Percentiles rank a stretch among this genome's conserved stretches.
phyloP scores from a whole-genome alignment of 768 basidiomycete genomes.

The Dentipellis sp. region DNA sequence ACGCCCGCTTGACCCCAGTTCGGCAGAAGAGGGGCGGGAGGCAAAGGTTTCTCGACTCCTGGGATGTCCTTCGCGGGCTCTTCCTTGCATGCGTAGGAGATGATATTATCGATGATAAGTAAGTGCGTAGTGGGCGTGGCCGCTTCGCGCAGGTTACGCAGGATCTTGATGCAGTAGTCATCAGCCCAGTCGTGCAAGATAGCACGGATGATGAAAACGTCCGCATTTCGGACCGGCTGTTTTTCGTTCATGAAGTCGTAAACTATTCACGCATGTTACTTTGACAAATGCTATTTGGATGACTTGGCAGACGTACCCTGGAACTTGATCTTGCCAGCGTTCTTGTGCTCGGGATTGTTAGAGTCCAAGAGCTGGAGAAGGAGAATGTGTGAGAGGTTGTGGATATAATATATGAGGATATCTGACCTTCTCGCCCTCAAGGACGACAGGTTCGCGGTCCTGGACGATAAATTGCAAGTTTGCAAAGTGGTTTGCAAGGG shows the following conservation, averaged over 20 bases:
- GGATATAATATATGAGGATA: no score
- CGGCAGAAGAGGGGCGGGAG: no score
- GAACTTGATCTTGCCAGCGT: neutral
- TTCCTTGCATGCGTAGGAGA: no score
- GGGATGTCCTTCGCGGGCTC: no score
- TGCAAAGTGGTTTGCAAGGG: slow-evolving; percentile 30
- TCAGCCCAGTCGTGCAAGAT: no score
- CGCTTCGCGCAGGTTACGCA: no score
- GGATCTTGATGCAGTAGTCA: no score
- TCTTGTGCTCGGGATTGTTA: neutral
- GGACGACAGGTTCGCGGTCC: neutral
- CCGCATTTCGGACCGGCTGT: slow-evolving; percentile 26
- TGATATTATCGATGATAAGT: no score
- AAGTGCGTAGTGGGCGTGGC: no score
- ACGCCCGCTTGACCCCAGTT: no score
- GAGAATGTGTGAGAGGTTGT: neutral
- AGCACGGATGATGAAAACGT: slow-evolving; percentile 28
- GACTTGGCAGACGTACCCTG: neutral
- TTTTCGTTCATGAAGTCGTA: slow-evolving; percentile 4
- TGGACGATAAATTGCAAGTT: slow-evolving; percentile 49
- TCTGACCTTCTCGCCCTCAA: neutral
- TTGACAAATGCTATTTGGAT: neutral
- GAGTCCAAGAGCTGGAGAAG: neutral
- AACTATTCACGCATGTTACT: neutral
- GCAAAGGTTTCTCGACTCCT: no score